Evolutionary conservation across 768 basidiomycete genomes (phyloP).

Genomic region (Sarcomyxa edulis): DNA sequence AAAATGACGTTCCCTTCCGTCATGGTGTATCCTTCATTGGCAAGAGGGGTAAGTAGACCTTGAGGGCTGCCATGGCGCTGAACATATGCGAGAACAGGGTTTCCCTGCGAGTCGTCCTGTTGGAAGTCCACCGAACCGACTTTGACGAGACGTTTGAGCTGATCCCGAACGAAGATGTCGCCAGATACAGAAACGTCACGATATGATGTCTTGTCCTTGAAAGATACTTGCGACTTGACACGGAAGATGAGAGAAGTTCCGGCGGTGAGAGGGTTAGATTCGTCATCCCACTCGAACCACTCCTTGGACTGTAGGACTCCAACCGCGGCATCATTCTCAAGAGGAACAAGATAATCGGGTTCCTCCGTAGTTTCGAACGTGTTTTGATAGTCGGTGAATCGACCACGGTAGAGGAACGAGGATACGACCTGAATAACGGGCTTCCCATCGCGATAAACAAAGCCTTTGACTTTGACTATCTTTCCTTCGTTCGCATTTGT

Average conservation of each 20-base stretch:
- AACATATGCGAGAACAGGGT: conserved; percentile 90
- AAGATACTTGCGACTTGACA: conserved; percentile 77
- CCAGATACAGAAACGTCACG: conserved; percentile 78
- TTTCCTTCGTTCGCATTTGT: conserved; percentile 90
- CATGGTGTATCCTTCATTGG: conserved; percentile 85
- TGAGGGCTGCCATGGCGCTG: conserved; percentile 84
- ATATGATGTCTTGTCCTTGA: conserved; percentile 87
- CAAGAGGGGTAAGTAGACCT: conserved; percentile 70
- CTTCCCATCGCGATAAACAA: conserved; percentile 69
- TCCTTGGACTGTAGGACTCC: conserved; percentile 94
- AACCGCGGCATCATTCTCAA: conserved; percentile 73
- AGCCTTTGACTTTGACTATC: conserved; percentile 84
- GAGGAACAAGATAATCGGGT: conserved; percentile 77
- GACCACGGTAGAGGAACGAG: conserved; percentile 94
- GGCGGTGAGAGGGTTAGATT: conserved; percentile 66
- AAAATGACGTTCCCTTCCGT: conserved; percentile 62
- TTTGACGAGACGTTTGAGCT: conserved; percentile 82
- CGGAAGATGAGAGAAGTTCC: conserved; percentile 90
- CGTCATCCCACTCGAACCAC: conserved; percentile 96
- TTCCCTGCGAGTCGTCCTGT: conserved; percentile 84
- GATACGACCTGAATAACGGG: conserved; percentile 92
- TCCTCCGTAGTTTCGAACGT: conserved; percentile 93
- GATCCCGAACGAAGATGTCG: conserved; percentile 82
- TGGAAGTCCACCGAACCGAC: conserved; percentile 86
- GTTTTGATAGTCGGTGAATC: conserved; percentile 89